Conservation (phyloP, 176 grass and related monocot genomes). For the Coix lacrymajobi region DNA sequence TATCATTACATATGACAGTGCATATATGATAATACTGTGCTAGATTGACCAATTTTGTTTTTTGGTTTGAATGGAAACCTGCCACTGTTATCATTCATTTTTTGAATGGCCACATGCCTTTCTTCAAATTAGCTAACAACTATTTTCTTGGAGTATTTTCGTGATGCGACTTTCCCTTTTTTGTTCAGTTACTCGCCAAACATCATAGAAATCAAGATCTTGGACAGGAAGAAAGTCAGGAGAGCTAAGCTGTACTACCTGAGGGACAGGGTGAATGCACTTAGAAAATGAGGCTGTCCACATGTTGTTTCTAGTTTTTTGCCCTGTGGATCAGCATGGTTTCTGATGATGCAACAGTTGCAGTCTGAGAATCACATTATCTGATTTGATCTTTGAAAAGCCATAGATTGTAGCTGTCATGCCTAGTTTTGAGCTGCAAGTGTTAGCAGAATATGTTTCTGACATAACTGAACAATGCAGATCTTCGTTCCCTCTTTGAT, state of each 20-base stretch:
- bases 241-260: slow-evolving; percentile 97
- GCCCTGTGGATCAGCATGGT: background rate
- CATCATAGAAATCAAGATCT: too few species aligned
- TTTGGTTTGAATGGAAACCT: background rate
- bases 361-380: background rate
- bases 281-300: slow-evolving; percentile 48
- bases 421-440: background rate
- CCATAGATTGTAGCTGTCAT: background rate
- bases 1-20: too few species aligned
- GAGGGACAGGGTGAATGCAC: slow-evolving; percentile 87
- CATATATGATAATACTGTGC: too few species aligned
- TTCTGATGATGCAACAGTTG: background rate
- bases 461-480: background rate
- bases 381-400: background rate
- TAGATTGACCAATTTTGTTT: too few species aligned
- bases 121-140: background rate
- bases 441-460: background rate
- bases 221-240: slow-evolving; percentile 79
- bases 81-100: background rate
- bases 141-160: too few species aligned
- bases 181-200: too few species aligned
- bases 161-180: too few species aligned
- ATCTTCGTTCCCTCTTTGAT: background rate
- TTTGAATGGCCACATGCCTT: background rate
- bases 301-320: too few species aligned